Evolutionary conservation across 177 flowering plant genomes (phyloP), one percentile per base, ranked within the genome.

Genomic region (Vitis hybrid): DNA sequence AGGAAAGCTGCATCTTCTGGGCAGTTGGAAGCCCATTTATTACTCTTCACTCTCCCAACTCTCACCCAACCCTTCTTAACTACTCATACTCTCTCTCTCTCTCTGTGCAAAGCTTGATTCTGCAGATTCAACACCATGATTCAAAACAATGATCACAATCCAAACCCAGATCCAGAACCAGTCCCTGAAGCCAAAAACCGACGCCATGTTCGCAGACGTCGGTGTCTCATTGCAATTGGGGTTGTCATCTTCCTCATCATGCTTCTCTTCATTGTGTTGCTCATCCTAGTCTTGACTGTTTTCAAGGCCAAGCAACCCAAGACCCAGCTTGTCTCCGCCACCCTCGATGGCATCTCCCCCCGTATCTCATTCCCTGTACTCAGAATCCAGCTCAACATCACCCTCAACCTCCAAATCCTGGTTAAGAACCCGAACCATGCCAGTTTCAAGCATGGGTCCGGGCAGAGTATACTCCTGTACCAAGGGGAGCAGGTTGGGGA

Each of bases 401-500:
- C 90, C 18, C 66, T 87, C 18, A 52, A 68, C 60, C 73, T 80
- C 19, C 11, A 56, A 50, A 11, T 83, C 53, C 83, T 44, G 2
- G 79, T 87, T 18, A 4, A 76, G 14, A 84, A 82, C 68, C 81
- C 76, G 0, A 87, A 87, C 72, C 75, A 60, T 33, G 86, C 84
- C 11, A 75, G 83, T 28, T 82, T 85, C 82, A 74, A 62, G 53
- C 84, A 82, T 49, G 82, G 73, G 2, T 1, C 58, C 0, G 89
- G 89, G 1, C 70, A 75, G 68, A 75, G 76, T 62, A 13, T 60
- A 3, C 59, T 88, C 15, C 11, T 65, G 1, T 86, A 86, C 61
- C 64, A 67, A 1, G 82, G 75, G 3, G 38, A 19, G 11, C 83
- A 79, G 73, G 80, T 88, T 47, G 89, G 89, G 0, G 87, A 85